A percentile compares a stretch with the other conserved stretches of the same genome.
These are phyloP conservation scores for Chrysanthemum makinoi DNA, from an alignment of 129 eudicot species.

Conservation along the genomic window DNA sequence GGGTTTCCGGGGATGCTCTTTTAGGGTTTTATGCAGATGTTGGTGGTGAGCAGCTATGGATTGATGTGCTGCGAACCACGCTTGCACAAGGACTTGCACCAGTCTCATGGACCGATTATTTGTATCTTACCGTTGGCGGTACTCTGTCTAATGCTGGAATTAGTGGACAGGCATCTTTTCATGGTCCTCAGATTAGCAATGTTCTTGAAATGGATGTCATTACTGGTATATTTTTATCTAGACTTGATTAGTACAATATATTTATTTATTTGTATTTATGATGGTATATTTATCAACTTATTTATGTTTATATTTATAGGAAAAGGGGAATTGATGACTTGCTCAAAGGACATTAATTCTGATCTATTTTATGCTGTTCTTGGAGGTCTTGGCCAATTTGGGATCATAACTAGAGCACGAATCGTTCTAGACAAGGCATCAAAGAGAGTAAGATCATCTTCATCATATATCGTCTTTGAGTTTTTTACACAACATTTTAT, in stretches of 20 bases:
- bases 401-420: constrained; percentile 51
- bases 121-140: constrained; percentile 40
- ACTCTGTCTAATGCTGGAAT: constrained; percentile 36
- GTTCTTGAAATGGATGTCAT: constrained; percentile 43
- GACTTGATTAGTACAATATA: no score
- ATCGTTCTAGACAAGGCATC: constrained; percentile 46
- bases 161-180: constrained; percentile 33
- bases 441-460: constrained; percentile 27
- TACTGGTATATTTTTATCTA: constrained; percentile 31
- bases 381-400: constrained; percentile 58
- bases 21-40: constrained; percentile 42
- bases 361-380: constrained; percentile 49
- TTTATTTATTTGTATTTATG: neutral
- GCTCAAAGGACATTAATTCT: constrained; percentile 31
- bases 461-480: neutral
- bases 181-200: constrained; percentile 39
- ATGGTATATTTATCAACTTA: neutral
- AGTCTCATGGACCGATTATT: constrained; percentile 41
- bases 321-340: constrained; percentile 41
- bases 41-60: constrained; percentile 41
- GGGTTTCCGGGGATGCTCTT: constrained; percentile 25
- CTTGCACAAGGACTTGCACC: constrained; percentile 39
- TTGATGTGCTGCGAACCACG: constrained; percentile 29
- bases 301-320: constrained; percentile 23
- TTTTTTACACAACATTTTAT: neutral